Conservation (phyloP, 305 asterid genomes). For the Plantago coronopus region DNA sequence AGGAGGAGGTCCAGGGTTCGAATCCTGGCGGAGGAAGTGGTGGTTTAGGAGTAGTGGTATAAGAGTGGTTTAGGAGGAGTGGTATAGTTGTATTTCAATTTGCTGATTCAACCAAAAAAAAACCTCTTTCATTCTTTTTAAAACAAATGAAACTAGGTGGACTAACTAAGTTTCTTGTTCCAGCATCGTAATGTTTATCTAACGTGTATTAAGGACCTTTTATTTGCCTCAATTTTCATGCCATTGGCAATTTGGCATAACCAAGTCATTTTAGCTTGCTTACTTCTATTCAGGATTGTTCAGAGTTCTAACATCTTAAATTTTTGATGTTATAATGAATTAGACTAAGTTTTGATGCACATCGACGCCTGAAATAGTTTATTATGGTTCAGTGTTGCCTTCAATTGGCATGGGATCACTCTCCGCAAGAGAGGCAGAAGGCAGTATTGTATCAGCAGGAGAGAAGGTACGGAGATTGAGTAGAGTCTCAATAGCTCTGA, state of each 20-base stretch:
- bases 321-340: conserved; percentile 6
- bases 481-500: conserved; percentile 1
- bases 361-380: conserved; percentile 19
- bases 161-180: background rate
- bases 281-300: conserved; percentile 11
- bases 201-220: background rate
- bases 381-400: conserved; percentile 62
- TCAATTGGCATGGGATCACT: conserved; percentile 92
- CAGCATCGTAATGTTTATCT: background rate
- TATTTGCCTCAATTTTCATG: background rate
- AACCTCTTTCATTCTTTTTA: no score
- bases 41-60: no score
- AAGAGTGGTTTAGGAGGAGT: no score
- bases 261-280: conserved; percentile 9
- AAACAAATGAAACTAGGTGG: no score
- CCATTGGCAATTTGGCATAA: background rate
- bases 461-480: conserved; percentile 57
- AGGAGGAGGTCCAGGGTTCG: no score
- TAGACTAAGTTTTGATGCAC: background rate
- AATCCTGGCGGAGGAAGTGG: no score
- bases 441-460: conserved; percentile 74
- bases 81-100: no score
- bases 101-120: no score
- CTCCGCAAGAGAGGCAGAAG: conserved; percentile 97
- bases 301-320: conserved; percentile 5